These are phyloP conservation scores for Cystobasidium ongulense DNA, from an alignment of 768 basidiomycete species.

Conservation along the genomic window DNA sequence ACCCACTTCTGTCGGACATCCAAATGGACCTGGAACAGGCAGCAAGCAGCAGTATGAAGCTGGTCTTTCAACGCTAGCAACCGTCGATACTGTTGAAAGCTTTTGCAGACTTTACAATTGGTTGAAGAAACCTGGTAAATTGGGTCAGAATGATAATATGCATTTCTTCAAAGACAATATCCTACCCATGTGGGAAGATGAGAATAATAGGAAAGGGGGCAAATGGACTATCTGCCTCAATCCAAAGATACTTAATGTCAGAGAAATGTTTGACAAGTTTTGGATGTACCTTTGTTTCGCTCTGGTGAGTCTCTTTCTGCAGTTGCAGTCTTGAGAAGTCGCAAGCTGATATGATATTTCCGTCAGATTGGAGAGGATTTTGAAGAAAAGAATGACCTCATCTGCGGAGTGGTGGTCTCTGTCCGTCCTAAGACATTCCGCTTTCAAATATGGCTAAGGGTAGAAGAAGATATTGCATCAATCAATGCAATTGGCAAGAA, in stretches of 20 bases:
- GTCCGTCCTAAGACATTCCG: constrained; percentile 76
- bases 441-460: constrained; percentile 83
- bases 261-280: constrained; percentile 68
- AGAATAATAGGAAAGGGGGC: constrained; percentile 79
- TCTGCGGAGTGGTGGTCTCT: constrained; percentile 62
- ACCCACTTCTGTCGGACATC: background rate
- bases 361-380: constrained; percentile 11
- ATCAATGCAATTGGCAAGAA: constrained; percentile 76
- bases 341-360: constrained; percentile 54
- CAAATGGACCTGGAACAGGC: background rate
- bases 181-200: constrained; percentile 97
- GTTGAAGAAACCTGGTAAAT: constrained; percentile 57
- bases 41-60: constrained; percentile 70
- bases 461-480: constrained; percentile 74
- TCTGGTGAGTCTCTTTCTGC: constrained; percentile 63
- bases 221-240: constrained; percentile 95
- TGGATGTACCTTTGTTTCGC: constrained; percentile 90
- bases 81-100: constrained; percentile 79
- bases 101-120: constrained; percentile 58
- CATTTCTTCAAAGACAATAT: constrained; percentile 91
- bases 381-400: constrained; percentile 15
- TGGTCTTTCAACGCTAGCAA: constrained; percentile 73
- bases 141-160: constrained; percentile 85
- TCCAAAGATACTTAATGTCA: constrained; percentile 51
- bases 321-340: constrained; percentile 62